Base-by-base conservation (phyloP, 148 eudicot species). In the Rheum nobile region DNA sequence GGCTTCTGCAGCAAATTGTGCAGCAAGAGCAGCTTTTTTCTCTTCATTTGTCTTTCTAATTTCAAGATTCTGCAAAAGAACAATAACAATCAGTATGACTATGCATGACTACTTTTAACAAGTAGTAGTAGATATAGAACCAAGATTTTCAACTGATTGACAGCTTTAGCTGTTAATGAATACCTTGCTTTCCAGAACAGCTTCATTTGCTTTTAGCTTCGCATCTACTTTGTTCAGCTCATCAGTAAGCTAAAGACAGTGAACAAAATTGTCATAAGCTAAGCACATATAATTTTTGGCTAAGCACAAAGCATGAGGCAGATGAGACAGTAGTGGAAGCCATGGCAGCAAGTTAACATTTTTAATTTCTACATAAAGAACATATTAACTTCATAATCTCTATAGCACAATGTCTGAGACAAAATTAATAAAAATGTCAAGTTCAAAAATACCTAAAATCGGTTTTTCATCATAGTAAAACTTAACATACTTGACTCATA, bases 1-100 rank as follows among this genome's bases (percentile, higher is more conserved):
- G 78, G 97, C 97, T 84, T 95, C 97, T 42, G 98, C 98, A 72
- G 98, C 98, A 87, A 88, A 95, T 78, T 91, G 97, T 59, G 97
- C 98, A 42, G 96, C 87, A 79, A 95, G 76, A 68, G 98, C 89
- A 55, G 89, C 84, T 79, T 86, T 95, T 73, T 90, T 94, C 84
- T 94, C 96, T 71, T 95, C 96, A 79, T 85, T 91, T 73, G 84
- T 87, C 81, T 86, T 95, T 82, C 84, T 95, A 7, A 87, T 77
- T 80, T 95, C 98, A 74, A 95, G 88, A 81, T 85, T 91, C 98
- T 95, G 85, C 63, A 78, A 75, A 78, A 81, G 76, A n/a, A 80
- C 37, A 1, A 75, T 31, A 63, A 12, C 14, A 34, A 67, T 68
- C 41, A 67, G 4, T 31, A 67, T 9, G 34, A 50, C 21, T n/a